Conservation (phyloP, 805 yeast genomes). For the Saitoella complicata region DNA sequence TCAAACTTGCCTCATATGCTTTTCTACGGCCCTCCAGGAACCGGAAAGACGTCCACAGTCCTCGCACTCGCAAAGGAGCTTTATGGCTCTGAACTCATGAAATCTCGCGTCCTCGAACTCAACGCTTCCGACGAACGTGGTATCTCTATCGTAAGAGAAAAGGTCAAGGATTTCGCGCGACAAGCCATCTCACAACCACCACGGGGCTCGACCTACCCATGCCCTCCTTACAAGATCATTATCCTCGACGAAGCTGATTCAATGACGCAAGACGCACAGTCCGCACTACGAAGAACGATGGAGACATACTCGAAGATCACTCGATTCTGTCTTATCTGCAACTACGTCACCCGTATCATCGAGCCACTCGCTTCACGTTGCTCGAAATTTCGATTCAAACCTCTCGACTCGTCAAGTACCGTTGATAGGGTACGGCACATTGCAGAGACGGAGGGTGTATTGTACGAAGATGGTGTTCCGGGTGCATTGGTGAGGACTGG, state of each 20-base stretch:
- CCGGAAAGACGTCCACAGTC: constrained; percentile 82
- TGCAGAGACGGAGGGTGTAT: constrained; percentile 33
- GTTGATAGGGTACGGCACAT: constrained; percentile 49
- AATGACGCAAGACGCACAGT: constrained; percentile 93
- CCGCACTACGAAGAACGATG: constrained; percentile 88
- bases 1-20: constrained; percentile 81
- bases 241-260: constrained; percentile 93
- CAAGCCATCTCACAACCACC: not conserved
- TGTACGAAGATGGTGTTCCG: constrained; percentile 37
- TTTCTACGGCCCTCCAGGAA: constrained; percentile 92
- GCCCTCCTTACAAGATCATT: constrained; percentile 91
- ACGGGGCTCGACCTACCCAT: constrained; percentile 44
- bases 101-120: constrained; percentile 74
- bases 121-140: constrained; percentile 98
- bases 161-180: constrained; percentile 80
- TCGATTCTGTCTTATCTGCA: constrained; percentile 86
- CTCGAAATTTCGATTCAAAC: constrained; percentile 81
- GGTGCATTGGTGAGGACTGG: constrained; percentile 53
- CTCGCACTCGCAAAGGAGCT: constrained; percentile 75
- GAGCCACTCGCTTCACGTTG: constrained; percentile 95
- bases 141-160: constrained; percentile 93
- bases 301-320: constrained; percentile 80
- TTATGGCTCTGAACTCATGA: constrained; percentile 64
- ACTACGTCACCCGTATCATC: constrained; percentile 88
- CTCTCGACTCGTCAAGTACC: constrained; percentile 57